Base-by-base conservation (phyloP, 768 basidiomycete genomes). In the Suillus fuscotomentosus region DNA sequence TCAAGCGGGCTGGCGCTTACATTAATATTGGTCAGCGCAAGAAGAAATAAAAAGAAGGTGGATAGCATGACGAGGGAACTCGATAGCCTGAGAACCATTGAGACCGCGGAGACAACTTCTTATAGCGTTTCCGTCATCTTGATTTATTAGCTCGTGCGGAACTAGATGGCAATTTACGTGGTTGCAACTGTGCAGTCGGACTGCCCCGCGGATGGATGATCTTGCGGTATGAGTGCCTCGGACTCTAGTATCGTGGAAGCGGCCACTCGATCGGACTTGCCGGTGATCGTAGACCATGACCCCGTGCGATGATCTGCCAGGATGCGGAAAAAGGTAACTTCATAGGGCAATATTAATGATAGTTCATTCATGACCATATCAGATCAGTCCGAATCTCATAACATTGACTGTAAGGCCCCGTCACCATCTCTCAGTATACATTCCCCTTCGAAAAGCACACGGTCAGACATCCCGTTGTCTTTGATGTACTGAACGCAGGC, bases 341-440 rank as follows among this genome's bases (percentile, higher is more conserved):
- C 31, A 54, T 34, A 54, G 31, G 17, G 10, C 5, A 54, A 34
- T 47, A 39, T 39, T 39, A 39, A 39, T 24, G 34, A 27, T 17
- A 27, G 15, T 34, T 34, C 31, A 20, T 20, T 20, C 9, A 34
- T 34, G 31, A 53, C 31, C 9, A 57, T 10, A 39, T 15, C 38
- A 22, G 55, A n/a, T 13, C 20, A 13, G 3, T 36, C 13, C 34
- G 43, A 22, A 41, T 79, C 66, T 42, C 67, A 60, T 27, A 66
- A 41, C 64, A 70, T 65, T 55, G 34, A 59, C 54, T 65, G 68
- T 55, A 78, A 65, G 24, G 90, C 78, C 22, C 76, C 79, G 67
- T 92, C 92, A 5, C 94, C 95, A 64, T 89, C 83, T 20, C 88
- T 86, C 60, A 96, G 83, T 45, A 96, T 82, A 72, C 95, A 97